Conservation (phyloP, 73 alveolate genomes). For the Tetrahymena thermophila region DNA sequence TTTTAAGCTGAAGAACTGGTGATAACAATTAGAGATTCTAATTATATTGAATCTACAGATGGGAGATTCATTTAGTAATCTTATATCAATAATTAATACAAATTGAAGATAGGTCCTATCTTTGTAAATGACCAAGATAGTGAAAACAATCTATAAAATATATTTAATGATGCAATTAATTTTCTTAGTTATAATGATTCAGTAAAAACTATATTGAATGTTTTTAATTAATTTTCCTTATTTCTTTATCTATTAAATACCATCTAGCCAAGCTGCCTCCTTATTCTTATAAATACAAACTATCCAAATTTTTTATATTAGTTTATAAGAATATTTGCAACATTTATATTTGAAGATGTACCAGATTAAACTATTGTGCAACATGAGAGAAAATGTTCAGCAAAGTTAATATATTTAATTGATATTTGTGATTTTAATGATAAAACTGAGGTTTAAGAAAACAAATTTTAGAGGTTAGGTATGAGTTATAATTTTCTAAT, state of each 20-base stretch:
- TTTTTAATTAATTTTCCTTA: neutral
- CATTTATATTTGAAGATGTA: neutral
- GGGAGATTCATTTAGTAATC: neutral
- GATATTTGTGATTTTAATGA: neutral
- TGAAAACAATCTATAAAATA: neutral
- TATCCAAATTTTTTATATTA: neutral
- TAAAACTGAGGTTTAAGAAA: neutral
- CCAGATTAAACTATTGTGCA: neutral
- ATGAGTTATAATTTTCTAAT: neutral
- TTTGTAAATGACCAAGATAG: neutral
- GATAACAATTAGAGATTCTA: neutral
- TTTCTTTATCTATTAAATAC: neutral
- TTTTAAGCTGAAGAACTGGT: neutral
- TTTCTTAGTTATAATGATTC: neutral
- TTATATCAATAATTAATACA: neutral
- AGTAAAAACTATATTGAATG: neutral
- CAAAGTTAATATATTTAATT: neutral
- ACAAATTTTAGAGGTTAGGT: neutral
- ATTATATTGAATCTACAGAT: neutral
- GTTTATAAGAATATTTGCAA: neutral
- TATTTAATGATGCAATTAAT: neutral
- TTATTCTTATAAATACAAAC: neutral
- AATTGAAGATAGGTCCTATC: neutral
- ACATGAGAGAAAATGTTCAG: neutral
- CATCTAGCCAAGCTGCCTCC: neutral